A percentile compares a stretch with the other conserved stretches of the same genome.
Evolutionary conservation across 2,329 filamentous ascomycete species (phyloP).

Genomic region (Beauveria varroae): DNA sequence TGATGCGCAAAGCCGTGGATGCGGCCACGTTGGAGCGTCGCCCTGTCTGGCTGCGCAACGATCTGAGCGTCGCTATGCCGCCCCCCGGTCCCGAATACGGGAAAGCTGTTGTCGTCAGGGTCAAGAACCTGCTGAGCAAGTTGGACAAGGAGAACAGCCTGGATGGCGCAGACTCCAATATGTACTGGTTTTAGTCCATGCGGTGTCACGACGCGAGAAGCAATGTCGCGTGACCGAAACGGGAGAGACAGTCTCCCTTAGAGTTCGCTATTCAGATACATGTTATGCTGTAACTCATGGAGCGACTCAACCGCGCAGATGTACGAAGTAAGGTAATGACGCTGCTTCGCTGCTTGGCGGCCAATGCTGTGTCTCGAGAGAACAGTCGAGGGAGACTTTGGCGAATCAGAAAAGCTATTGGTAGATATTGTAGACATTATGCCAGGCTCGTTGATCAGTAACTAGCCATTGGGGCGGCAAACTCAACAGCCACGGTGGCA

Average conservation of each 20-base stretch:
- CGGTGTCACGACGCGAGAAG: not conserved
- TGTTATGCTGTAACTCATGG: not conserved
- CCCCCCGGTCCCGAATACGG: conserved; percentile 22
- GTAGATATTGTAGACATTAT: not conserved
- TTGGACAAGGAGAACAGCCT: conserved; percentile 19
- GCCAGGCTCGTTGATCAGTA: not conserved
- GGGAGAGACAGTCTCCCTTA: too few species aligned
- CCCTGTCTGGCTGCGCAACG: conserved; percentile 19
- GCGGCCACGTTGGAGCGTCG: not conserved
- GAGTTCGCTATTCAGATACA: not conserved
- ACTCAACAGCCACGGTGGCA: not conserved
- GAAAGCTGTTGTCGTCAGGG: conserved; percentile 18
- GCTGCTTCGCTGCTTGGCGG: not conserved
- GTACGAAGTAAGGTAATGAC: conserved; percentile 7
- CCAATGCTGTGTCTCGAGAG: not conserved
- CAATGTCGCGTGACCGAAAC: too few species aligned
- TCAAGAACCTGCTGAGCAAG: conserved; percentile 17
- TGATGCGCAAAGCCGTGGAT: conserved; percentile 10
- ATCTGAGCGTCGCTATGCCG: conserved; percentile 16
- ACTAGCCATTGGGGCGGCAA: too few species aligned
- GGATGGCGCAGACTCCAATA: not conserved
- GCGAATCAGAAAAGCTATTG: too few species aligned
- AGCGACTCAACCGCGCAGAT: not conserved
- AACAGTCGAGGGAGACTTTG: not conserved
- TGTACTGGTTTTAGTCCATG: conserved; percentile 4